These are phyloP conservation scores for Skeletonema menzelii DNA, from an alignment of 108 stramenopile species.

Conservation along the genomic window DNA sequence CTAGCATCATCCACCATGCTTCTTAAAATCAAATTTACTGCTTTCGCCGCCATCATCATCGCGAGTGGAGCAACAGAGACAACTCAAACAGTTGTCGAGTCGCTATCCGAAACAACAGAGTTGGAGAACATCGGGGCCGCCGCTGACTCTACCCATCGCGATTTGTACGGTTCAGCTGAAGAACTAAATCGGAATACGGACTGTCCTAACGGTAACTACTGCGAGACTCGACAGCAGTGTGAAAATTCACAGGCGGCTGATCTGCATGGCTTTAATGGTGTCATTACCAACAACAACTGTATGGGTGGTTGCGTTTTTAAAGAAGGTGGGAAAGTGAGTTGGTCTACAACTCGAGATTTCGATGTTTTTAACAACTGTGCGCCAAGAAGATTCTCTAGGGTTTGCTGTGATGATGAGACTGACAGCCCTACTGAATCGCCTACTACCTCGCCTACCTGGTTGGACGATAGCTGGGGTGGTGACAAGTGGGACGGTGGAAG, in stretches of 20 bases:
- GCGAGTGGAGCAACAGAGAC: neutral
- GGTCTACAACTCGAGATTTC: neutral
- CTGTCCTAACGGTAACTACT: neutral
- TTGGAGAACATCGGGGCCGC: neutral
- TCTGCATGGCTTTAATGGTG: neutral
- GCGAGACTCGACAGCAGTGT: neutral
- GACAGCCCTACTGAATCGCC: neutral
- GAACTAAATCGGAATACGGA: neutral
- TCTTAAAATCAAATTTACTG: neutral
- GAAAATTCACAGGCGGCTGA: neutral
- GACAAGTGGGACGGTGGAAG: neutral
- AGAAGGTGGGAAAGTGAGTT: neutral
- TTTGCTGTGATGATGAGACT: neutral
- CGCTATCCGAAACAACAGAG: neutral
- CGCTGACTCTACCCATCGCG: neutral
- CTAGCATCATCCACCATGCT: neutral
- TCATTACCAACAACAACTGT: neutral
- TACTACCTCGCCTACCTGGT: neutral
- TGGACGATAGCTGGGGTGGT: neutral
- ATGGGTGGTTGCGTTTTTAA: neutral
- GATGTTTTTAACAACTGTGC: neutral
- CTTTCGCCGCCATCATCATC: neutral
- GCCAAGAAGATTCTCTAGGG: neutral
- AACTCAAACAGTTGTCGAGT: neutral
- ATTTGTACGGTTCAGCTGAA: neutral